These are phyloP conservation scores for Sugiyamaella novakii DNA, from an alignment of 1,139 yeast species.

Conservation along the genomic window DNA sequence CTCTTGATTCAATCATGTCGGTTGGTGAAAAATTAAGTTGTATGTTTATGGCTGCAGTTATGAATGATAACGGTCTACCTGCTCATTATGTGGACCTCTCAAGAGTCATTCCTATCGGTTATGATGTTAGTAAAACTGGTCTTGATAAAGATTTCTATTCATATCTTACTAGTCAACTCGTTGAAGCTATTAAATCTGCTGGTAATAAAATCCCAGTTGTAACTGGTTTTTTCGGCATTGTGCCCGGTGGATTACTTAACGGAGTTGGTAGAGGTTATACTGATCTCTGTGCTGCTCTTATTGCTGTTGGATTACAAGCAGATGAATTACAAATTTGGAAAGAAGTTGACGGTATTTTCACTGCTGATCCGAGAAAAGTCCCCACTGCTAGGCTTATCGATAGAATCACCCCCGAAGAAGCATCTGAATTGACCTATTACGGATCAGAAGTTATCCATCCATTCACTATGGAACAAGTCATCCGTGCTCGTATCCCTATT, in stretches of 20 bases:
- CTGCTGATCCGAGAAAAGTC: conserved; percentile 97
- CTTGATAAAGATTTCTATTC: conserved; percentile 67
- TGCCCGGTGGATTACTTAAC: conserved; percentile 90
- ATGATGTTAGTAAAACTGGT: conserved; percentile 38
- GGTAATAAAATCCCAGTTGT: conserved; percentile 73
- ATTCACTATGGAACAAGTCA: conserved; percentile 98
- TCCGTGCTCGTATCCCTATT: conserved; percentile 92
- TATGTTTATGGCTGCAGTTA: conserved; percentile 79
- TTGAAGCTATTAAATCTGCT: conserved; percentile 52
- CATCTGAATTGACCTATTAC: conserved; percentile 94
- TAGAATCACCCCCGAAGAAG: conserved; percentile 96
- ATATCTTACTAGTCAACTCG: conserved; percentile 61
- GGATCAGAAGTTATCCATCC: conserved; percentile 99
- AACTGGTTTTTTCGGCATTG: conserved; percentile 92
- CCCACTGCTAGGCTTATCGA: conserved; percentile 82
- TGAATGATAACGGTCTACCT: conserved; percentile 76
- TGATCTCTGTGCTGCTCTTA: conserved; percentile 93
- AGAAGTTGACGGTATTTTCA: conserved; percentile 97
- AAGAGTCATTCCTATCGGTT: conserved; percentile 50
- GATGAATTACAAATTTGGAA: conserved; percentile 98
- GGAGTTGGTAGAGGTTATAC: conserved; percentile 98
- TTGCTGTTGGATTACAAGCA: conserved; percentile 90
- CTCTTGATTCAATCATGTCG: conserved; percentile 87
- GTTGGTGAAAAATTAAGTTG: conserved; percentile 94
- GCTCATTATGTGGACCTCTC: conserved; percentile 82